These are phyloP conservation scores for Plasmodium knowlesi DNA, from an alignment of 169 alveolate species.

Conservation along the genomic window DNA sequence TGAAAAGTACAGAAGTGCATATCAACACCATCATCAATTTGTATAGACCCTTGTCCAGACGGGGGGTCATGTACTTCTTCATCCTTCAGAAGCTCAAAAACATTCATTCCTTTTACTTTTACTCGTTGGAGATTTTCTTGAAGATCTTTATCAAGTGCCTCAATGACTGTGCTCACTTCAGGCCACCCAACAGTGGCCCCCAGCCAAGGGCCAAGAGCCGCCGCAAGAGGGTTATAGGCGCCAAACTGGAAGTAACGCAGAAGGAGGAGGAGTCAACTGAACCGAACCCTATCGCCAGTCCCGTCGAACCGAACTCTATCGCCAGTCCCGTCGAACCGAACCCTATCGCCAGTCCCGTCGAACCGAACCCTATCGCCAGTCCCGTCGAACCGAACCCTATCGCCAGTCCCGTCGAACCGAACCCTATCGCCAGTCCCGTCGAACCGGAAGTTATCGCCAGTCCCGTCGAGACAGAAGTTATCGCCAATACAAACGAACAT, in stretches of 20 bases:
- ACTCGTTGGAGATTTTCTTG: slow-evolving; percentile 94
- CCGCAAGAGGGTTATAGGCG: neutral
- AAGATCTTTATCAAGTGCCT: slow-evolving; percentile 95
- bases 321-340: neutral
- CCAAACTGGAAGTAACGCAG: neutral
- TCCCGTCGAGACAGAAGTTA: neutral
- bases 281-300: neutral
- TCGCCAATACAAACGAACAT: neutral
- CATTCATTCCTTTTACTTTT: slow-evolving; percentile 78
- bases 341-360: neutral
- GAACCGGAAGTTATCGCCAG: neutral
- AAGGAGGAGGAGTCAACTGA: neutral
- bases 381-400: no score
- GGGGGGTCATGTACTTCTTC: slow-evolving; percentile 95
- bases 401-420: neutral
- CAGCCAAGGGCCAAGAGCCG: slow-evolving; percentile 74
- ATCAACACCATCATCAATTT: slow-evolving; percentile 94
- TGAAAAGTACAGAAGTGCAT: slow-evolving; percentile 94
- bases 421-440: no score
- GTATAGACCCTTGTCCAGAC: slow-evolving; percentile 95
- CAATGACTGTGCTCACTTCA: slow-evolving; percentile 90
- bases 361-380: neutral
- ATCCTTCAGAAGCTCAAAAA: slow-evolving; percentile 89
- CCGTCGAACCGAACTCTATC: neutral
- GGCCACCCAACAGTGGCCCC: slow-evolving; percentile 67